Conservation (phyloP, 768 basidiomycete species). For the Sarcodon sp. region DNA sequence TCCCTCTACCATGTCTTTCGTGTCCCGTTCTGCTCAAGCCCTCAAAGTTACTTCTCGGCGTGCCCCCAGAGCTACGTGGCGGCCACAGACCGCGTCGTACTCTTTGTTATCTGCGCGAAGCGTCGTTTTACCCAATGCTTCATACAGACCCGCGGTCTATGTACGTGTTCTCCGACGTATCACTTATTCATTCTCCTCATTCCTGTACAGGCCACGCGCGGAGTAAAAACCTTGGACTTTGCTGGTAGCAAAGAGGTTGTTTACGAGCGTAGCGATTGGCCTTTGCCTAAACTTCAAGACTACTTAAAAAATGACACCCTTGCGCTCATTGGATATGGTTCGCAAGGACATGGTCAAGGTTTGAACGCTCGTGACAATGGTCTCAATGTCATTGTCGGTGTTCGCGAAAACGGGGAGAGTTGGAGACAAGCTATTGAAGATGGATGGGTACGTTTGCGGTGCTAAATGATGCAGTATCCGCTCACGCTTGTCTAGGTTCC, state of each 20-base stretch:
- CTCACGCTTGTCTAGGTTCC: conserved; percentile 47
- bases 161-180: conserved; percentile 17
- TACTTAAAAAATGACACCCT: conserved; percentile 99
- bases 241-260: conserved; percentile 89
- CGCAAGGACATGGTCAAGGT: conserved; percentile 97
- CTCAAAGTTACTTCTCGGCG: conserved; percentile 58
- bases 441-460: conserved; percentile 64
- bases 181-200: background rate
- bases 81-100: conserved; percentile 46
- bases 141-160: conserved; percentile 23
- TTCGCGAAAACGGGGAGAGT: conserved; percentile 91
- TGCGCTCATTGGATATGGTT: conserved; percentile 97
- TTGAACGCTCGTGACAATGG: conserved; percentile 99
- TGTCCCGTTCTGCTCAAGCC: conserved; percentile 51
- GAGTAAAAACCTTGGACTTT: conserved; percentile 93
- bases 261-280: conserved; percentile 97
- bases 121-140: conserved; percentile 19
- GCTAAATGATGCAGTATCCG: background rate
- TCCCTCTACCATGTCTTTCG: conserved; percentile 39
- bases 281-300: conserved; percentile 92
- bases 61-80: conserved; percentile 36
- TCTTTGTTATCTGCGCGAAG: conserved; percentile 42
- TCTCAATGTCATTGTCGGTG: conserved; percentile 96
- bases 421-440: conserved; percentile 95
- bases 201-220: conserved; percentile 42